phyloP scores from a whole-genome alignment of 768 basidiomycete species.

The Suillus subaureus region DNA sequence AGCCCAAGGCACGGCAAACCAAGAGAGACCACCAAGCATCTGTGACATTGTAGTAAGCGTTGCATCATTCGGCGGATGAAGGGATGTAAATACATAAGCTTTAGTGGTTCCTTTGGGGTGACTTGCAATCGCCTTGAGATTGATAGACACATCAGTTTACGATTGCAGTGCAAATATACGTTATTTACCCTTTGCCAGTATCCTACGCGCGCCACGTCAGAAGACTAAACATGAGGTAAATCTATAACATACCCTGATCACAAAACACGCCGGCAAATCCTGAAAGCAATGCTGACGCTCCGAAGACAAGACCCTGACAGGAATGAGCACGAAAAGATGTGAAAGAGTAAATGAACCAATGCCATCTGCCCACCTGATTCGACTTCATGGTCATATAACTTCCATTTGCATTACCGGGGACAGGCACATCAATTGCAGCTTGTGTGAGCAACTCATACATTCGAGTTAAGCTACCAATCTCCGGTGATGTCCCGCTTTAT shows the following conservation, averaged over 20 bases:
- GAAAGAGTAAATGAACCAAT: not conserved
- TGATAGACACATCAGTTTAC: not conserved
- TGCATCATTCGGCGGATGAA: not conserved
- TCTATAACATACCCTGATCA: conserved; percentile 31
- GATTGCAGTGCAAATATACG: not conserved
- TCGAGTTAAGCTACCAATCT: conserved; percentile 61
- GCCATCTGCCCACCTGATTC: conserved; percentile 12
- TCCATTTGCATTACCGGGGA: conserved; percentile 17
- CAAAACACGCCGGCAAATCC: conserved; percentile 39
- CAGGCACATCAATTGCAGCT: conserved; percentile 20
- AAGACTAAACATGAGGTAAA: conserved; percentile 2
- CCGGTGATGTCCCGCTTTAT: conserved; percentile 49
- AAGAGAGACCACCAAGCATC: conserved; percentile 45
- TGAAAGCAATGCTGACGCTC: conserved; percentile 24
- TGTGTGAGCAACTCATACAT: conserved; percentile 21
- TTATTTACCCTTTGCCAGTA: conserved; percentile 41
- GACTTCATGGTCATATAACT: conserved; percentile 25
- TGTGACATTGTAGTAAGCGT: conserved; percentile 13
- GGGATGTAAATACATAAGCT: conserved; percentile 26
- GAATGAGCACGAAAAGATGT: not conserved
- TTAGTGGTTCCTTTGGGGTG: conserved; percentile 37
- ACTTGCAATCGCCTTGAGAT: conserved; percentile 36
- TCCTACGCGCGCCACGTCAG: conserved; percentile 21
- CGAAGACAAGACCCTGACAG: conserved; percentile 27
- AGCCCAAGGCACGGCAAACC: conserved; percentile 34